These are phyloP conservation scores for Russula earlei DNA, from an alignment of 768 basidiomycete species.

Conservation along the genomic window DNA sequence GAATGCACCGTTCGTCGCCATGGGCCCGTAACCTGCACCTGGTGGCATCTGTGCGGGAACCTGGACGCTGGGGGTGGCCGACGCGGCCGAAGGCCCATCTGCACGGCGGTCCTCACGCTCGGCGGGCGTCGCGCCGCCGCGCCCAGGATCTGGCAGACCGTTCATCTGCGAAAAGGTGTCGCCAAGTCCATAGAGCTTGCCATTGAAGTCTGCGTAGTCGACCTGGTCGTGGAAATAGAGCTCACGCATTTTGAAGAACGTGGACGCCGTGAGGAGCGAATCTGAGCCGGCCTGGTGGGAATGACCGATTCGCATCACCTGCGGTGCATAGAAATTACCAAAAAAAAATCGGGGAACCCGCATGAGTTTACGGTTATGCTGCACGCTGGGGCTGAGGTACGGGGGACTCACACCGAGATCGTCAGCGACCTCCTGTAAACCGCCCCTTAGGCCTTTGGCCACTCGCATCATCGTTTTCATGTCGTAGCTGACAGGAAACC, in stretches of 20 bases:
- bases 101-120: slow-evolving; percentile 62
- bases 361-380: neutral
- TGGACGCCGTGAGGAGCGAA: slow-evolving; percentile 83
- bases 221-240: slow-evolving; percentile 86
- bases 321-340: neutral
- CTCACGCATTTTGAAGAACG: slow-evolving; percentile 94
- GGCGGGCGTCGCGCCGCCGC: slow-evolving; percentile 73
- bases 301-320: slow-evolving; percentile 84
- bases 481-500: slow-evolving; percentile 97
- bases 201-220: slow-evolving; percentile 74
- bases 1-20: slow-evolving; percentile 19
- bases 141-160: slow-evolving; percentile 52
- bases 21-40: slow-evolving; percentile 16
- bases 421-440: slow-evolving; percentile 92
- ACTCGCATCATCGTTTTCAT: slow-evolving; percentile 94
- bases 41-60: slow-evolving; percentile 17
- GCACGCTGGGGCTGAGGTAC: neutral
- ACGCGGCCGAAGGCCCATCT: slow-evolving; percentile 42
- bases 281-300: slow-evolving; percentile 98
- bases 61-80: slow-evolving; percentile 27
- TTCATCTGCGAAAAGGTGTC: slow-evolving; percentile 65
- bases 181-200: slow-evolving; percentile 76
- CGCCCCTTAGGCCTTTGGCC: slow-evolving; percentile 73
- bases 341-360: neutral
- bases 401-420: slow-evolving; percentile 74